Percentiles rank a stretch among this genome's conserved stretches.
Evolutionary conservation across 2,329 filamentous ascomycete species (phyloP).

Genomic region (Fusarium irregulare): DNA sequence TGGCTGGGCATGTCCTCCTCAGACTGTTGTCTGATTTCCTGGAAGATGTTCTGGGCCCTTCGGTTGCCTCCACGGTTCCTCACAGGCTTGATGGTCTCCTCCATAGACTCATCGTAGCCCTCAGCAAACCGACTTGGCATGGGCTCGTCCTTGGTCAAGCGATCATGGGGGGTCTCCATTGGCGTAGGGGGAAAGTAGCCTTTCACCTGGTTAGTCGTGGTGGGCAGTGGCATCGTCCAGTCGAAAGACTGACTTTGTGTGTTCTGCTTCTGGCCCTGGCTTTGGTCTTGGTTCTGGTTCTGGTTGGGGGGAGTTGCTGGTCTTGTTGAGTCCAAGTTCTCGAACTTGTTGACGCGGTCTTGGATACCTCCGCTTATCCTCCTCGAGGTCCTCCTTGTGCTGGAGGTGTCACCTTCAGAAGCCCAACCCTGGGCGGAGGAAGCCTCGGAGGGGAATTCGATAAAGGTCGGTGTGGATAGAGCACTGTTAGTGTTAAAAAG

Average conservation of each 20-base stretch:
- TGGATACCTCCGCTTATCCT: slow-evolving; percentile 71
- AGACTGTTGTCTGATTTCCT: slow-evolving; percentile 67
- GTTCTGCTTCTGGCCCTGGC: slow-evolving; percentile 57
- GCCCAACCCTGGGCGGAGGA: slow-evolving; percentile 61
- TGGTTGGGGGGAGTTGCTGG: slow-evolving; percentile 73
- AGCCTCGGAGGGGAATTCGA: slow-evolving; percentile 62
- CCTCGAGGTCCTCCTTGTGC: slow-evolving; percentile 55
- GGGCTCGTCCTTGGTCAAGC: slow-evolving; percentile 56
- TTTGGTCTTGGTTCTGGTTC: slow-evolving; percentile 66
- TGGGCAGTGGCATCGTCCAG: slow-evolving; percentile 15
- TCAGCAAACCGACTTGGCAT: slow-evolving; percentile 66
- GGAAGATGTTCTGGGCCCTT: slow-evolving; percentile 65
- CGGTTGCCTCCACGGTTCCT: slow-evolving; percentile 55
- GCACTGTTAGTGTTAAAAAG: slow-evolving; percentile 60
- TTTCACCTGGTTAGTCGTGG: slow-evolving; percentile 45
- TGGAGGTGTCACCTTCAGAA: slow-evolving; percentile 61
- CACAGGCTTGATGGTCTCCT: slow-evolving; percentile 71
- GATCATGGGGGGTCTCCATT: slow-evolving; percentile 69
- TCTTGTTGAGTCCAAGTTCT: slow-evolving; percentile 63
- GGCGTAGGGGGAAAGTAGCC: slow-evolving; percentile 76
- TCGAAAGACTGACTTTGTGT: slow-evolving; percentile 62
- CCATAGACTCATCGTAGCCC: slow-evolving; percentile 73
- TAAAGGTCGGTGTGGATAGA: slow-evolving; percentile 62
- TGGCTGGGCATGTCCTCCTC: slow-evolving; percentile 67
- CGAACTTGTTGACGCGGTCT: slow-evolving; percentile 70